phyloP scores from a whole-genome alignment of 345 rosid genomes.

The rapeseed (Brassica napus) region Da-Ae NC_063438.1:23193001-23193500 shows the following conservation, averaged over 20 bases:
- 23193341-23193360: too few relatives aligned
- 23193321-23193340: too few relatives aligned
- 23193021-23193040: slow-evolving; percentile 20
- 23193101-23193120: neutral
- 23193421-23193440: too few relatives aligned
- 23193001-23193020: neutral
- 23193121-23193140: neutral
- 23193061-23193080: slow-evolving; percentile 22
- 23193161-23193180: neutral
- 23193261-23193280: neutral
- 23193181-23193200: neutral
- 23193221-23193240: slow-evolving; percentile 7
- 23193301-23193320: too few relatives aligned
- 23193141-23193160: neutral
- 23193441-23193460: too few relatives aligned
- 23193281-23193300: neutral
- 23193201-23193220: neutral
- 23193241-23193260: neutral
- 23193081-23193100: neutral
- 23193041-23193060: neutral
- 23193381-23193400: too few relatives aligned
- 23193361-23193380: too few relatives aligned
- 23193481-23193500: too few relatives aligned
- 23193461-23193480: too few relatives aligned
- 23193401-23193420: too few relatives aligned